phyloP scores from a whole-genome alignment of 2,329 filamentous ascomycete genomes.

The Fusarium decemcellulare region DNA sequence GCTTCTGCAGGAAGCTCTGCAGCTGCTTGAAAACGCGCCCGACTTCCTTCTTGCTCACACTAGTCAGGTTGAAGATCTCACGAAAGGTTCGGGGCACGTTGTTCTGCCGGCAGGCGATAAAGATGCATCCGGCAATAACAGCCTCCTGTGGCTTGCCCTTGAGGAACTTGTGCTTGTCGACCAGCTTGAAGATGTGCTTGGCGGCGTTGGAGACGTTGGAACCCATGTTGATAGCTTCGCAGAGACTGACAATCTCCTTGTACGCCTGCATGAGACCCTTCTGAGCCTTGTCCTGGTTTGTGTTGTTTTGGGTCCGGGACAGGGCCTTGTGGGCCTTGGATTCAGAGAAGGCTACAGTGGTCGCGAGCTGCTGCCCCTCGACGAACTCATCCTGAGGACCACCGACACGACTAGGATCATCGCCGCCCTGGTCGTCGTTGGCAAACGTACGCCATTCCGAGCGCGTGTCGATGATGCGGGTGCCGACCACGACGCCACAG shows the following conservation, averaged over 20 bases:
- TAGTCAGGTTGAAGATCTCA: slow-evolving; percentile 94
- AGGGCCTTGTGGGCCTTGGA: slow-evolving; percentile 80
- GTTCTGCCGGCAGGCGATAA: slow-evolving; percentile 95
- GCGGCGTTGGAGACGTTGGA: slow-evolving; percentile 88
- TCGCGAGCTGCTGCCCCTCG: slow-evolving; percentile 91
- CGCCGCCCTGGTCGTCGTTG: slow-evolving; percentile 96
- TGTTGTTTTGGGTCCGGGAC: slow-evolving; percentile 88
- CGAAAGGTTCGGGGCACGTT: slow-evolving; percentile 90
- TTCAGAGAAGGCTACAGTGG: slow-evolving; percentile 87
- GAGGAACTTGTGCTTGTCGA: slow-evolving; percentile 92
- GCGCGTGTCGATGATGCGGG: slow-evolving; percentile 93
- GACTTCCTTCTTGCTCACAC: slow-evolving; percentile 97
- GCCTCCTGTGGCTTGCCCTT: slow-evolving; percentile 96
- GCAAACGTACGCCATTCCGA: slow-evolving; percentile 99
- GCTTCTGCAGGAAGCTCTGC: slow-evolving; percentile 87
- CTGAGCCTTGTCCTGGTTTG: slow-evolving; percentile 85
- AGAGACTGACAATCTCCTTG: slow-evolving; percentile 89
- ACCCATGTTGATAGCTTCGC: slow-evolving; percentile 86
- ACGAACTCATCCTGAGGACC: slow-evolving; percentile 92
- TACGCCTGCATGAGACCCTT: slow-evolving; percentile 87
- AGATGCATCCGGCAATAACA: slow-evolving; percentile 96
- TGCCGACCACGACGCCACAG: slow-evolving; percentile 91
- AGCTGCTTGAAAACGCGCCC: slow-evolving; percentile 94
- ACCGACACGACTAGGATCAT: slow-evolving; percentile 98
- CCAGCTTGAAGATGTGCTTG: slow-evolving; percentile 95